Evolutionary conservation across 192 early-diverging fungal species (phyloP), one percentile per base, ranked within the genome.

Genomic region (Coemansia reversa): DNA sequence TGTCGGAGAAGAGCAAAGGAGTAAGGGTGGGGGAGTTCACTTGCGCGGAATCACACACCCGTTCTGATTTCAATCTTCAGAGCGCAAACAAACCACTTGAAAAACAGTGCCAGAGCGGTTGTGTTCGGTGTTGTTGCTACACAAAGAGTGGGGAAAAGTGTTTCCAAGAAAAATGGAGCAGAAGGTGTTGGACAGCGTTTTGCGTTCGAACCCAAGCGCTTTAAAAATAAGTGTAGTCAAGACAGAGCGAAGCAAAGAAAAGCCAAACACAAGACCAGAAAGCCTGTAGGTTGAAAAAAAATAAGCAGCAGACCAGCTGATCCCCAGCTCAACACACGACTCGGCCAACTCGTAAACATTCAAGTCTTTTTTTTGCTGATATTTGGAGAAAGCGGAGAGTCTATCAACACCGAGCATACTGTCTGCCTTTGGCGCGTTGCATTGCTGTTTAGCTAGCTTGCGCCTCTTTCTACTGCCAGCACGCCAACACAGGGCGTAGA

Each of bases 241-340:
- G 14, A 45, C 39, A 14, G 39, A 16, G 23, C 23, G 33, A 33
- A 24, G 33, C 28, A 58, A 58, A 35, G n/a, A 27, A 29, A 58
- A 22, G 18, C 57, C n/a, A 58, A 58, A 45, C 39, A 45, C 39
- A 16, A 45, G 39, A 45, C 39, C 39, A 55, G 27, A 24, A 55
- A 55, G 19, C 24, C 14, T 29, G 18, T 18, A 55, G 3, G 19
- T 18, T 55, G 19, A 55, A 51, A 23, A 51, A 29, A 22, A 22
- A 24, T 29, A 55, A 55, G 52, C 53, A 55, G 18, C 24, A 22
- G 53, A 9, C 24, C 24, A 25, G 53, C 53, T 29, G 29, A 55
- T 16, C 12, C 12, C 39, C 39, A 45, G 12, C 39, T 45, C 39
- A 45, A 45, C 39, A 16, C 9, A 45, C 39, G 39, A 45, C 39